phyloP scores from a whole-genome alignment of 164 flowering plant species.

The Warburgia ugandensis region DNA sequence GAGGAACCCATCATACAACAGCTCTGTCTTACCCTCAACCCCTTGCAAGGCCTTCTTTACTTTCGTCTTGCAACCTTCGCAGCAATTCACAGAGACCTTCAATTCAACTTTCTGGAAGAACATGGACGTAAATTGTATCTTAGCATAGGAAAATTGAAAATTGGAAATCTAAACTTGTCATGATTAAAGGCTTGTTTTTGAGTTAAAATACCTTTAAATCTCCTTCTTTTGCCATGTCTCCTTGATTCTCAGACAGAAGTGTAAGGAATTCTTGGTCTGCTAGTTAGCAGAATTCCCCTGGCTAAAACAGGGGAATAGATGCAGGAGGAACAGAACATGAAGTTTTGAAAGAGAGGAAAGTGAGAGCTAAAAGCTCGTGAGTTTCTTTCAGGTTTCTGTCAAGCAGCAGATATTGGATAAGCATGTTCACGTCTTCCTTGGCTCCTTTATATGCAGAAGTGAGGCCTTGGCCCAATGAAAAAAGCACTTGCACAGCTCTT shows the following conservation, averaged over 20 bases:
- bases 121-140: constrained; percentile 5
- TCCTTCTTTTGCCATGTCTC: constrained; percentile 19
- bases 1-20: neutral
- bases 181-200: neutral
- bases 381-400: neutral
- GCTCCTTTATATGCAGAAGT: constrained; percentile 5
- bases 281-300: neutral
- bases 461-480: too few species aligned
- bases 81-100: constrained; percentile 47
- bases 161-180: neutral
- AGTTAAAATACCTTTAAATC: constrained; percentile 15
- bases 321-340: constrained; percentile 1
- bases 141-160: neutral
- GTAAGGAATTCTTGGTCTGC: neutral
- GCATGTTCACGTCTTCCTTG: too few species aligned
- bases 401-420: too few species aligned
- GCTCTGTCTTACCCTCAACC: constrained; percentile 30
- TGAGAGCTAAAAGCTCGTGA: neutral
- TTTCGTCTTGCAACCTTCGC: constrained; percentile 57
- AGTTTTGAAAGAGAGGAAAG: constrained; percentile 3
- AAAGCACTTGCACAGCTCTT: too few species aligned
- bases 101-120: constrained; percentile 44
- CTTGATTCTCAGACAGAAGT: neutral
- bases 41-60: constrained; percentile 45
- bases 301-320: neutral